A percentile compares a stretch with the other conserved stretches of the same genome.
These are phyloP conservation scores for Saccharomyces hybrid DNA, from an alignment of 1,139 yeast genomes.

Conservation along the genomic window DNA sequence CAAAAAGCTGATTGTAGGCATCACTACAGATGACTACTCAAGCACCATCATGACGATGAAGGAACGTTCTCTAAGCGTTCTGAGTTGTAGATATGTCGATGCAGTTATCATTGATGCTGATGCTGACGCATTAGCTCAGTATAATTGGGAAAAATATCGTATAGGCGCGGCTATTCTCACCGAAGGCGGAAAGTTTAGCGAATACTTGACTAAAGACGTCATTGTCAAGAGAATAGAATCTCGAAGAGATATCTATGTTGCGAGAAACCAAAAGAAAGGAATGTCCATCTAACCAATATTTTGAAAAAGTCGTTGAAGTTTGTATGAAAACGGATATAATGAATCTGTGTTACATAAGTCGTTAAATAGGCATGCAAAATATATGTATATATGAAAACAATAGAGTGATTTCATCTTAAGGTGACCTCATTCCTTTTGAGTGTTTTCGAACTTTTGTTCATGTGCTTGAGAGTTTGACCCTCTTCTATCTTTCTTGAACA, in stretches of 20 bases:
- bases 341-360: background rate
- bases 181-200: conserved; percentile 22
- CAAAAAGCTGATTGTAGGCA: conserved; percentile 53
- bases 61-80: conserved; percentile 78
- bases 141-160: conserved; percentile 2
- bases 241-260: conserved; percentile 28
- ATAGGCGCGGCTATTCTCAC: conserved; percentile 13
- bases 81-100: conserved; percentile 82
- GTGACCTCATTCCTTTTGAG: conserved; percentile 17
- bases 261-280: conserved; percentile 34
- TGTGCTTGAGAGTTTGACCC: conserved; percentile 38
- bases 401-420: background rate
- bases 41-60: conserved; percentile 81
- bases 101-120: conserved; percentile 40
- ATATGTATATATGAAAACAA: conserved; percentile 5
- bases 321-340: background rate
- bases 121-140: background rate
- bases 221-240: conserved; percentile 30
- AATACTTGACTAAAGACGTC: conserved; percentile 28
- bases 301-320: background rate
- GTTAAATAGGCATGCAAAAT: conserved; percentile 1
- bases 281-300: background rate
- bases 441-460: conserved; percentile 33
- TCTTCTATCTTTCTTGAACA: conserved; percentile 38
- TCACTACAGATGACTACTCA: conserved; percentile 56